These are phyloP conservation scores for Yamadazyma kanchanaburiensis DNA, from an alignment of 1,139 yeast genomes.

Conservation along the genomic window DNA sequence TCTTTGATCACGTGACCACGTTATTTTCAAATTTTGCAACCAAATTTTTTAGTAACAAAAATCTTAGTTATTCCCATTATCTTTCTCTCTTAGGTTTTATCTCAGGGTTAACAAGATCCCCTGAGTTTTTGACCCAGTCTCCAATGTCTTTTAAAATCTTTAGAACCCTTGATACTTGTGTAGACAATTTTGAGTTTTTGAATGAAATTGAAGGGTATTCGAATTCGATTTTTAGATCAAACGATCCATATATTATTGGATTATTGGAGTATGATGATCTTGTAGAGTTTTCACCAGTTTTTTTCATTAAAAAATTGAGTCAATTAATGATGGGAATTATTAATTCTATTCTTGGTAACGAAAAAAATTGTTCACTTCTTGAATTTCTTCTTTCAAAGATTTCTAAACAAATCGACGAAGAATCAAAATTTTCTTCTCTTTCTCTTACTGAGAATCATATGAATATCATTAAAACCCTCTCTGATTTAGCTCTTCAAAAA, in stretches of 20 bases:
- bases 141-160: slow-evolving; percentile 31
- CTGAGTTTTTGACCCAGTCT: slow-evolving; percentile 29
- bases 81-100: slow-evolving; percentile 46
- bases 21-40: slow-evolving; percentile 28
- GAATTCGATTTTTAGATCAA: slow-evolving; percentile 20
- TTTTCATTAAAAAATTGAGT: slow-evolving; percentile 43
- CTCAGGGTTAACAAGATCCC: slow-evolving; percentile 36
- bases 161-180: slow-evolving; percentile 31
- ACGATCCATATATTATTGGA: slow-evolving; percentile 17
- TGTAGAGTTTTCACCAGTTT: slow-evolving; percentile 39
- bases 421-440: slow-evolving; percentile 12
- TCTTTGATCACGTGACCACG: slow-evolving; percentile 25
- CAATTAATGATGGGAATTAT: slow-evolving; percentile 34
- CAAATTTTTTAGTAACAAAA: slow-evolving; percentile 18
- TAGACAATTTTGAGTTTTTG: slow-evolving; percentile 41
- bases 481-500: slow-evolving; percentile 36
- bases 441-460: slow-evolving; percentile 23
- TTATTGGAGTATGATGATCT: slow-evolving; percentile 29
- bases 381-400: slow-evolving; percentile 27
- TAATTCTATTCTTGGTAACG: slow-evolving; percentile 25
- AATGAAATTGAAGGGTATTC: slow-evolving; percentile 36
- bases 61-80: slow-evolving; percentile 33
- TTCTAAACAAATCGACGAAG: slow-evolving; percentile 19
- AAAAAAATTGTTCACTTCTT: slow-evolving; percentile 22
- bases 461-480: slow-evolving; percentile 27